Evolutionary conservation across 1,284 basidiomycete species (phyloP).

Genomic region (Anthracocystis panici-leucophaei): DNA sequence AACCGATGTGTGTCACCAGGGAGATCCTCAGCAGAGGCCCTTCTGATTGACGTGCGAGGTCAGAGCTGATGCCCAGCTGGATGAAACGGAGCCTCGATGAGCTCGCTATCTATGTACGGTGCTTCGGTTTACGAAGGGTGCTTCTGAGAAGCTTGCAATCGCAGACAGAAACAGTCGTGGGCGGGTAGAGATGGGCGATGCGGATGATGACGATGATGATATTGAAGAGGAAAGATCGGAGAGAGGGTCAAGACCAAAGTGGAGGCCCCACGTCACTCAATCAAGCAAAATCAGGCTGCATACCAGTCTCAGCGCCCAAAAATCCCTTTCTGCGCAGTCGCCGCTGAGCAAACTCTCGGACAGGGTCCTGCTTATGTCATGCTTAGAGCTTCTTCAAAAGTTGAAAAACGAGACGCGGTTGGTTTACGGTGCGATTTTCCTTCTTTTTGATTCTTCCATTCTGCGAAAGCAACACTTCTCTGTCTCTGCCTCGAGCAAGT

Average conservation of each 20-base stretch:
- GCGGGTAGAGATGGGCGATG: too few relatives aligned
- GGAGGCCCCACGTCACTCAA: slow-evolving; percentile 36
- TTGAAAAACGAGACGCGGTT: not conserved
- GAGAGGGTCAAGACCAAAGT: slow-evolving; percentile 11
- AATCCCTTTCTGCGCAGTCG: not conserved
- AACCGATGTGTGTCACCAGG: too few relatives aligned
- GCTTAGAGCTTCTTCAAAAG: not conserved
- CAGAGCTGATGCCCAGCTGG: too few relatives aligned
- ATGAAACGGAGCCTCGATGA: too few relatives aligned
- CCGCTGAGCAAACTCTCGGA: not conserved
- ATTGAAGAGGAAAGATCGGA: not conserved
- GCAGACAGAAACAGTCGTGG: too few relatives aligned
- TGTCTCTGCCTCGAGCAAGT: too few relatives aligned
- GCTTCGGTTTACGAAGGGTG: too few relatives aligned
- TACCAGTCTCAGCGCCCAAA: not conserved
- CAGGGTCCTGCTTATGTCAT: slow-evolving; percentile 26
- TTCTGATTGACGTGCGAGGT: too few relatives aligned
- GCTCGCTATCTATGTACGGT: too few relatives aligned
- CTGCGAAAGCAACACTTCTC: slow-evolving; percentile 22
- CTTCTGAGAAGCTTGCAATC: too few relatives aligned
- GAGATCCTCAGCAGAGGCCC: too few relatives aligned
- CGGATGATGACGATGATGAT: not conserved
- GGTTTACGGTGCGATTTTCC: slow-evolving; percentile 28
- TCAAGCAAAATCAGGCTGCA: not conserved
- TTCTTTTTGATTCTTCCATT: slow-evolving; percentile 34